Evolutionary conservation across 805 yeast species (phyloP), one percentile per base, ranked within the genome.

Genomic region (Saturnispora hagleri): DNA sequence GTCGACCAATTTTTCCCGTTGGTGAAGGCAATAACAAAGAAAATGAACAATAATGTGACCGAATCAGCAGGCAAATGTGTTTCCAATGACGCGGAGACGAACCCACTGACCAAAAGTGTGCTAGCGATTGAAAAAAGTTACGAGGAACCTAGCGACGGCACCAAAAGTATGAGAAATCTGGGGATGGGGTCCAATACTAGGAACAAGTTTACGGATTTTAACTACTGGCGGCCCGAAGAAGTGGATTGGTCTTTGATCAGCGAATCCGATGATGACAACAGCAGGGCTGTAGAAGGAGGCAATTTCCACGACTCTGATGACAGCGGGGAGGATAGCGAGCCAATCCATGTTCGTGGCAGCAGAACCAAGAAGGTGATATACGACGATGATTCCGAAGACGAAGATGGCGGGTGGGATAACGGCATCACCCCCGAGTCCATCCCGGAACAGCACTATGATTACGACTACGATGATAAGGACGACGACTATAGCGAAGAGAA

Each of bases 1-100:
- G 97, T 93, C 12, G 99, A 93, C 68, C 98, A 93, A 66, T 90
- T 90, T 66, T 93, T 93, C 75, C 99, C 99, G 8, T 59, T 57
- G 41, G 59, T 38, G 10, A 43, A 28, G 18, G 42, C 28, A 20
- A 24, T 10, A 22, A 35, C 8, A 17, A 41, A 27, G 9, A 13
- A 24, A 7, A 10, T 22, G 10, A 20, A 9, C 12, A 27, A 34
- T 3, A 10, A n/a, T 22, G n/a, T 46, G 12, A 33, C 42, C 7
- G 47, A 43, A 43, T 33, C 45, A 17, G 18, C 12, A 33, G 27
- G 52, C 7, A 53, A 55, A 26, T 22, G 46, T 26, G 52, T 43
- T 24, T 58, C 58, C n/a, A 61, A 58, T 20, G 55, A 47, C 24
- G 46, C 34, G 2, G 38, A 46, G 13, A 18, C 50, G 2, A 34